Percentiles rank a stretch among this genome's conserved stretches.
Conservation (phyloP, 805 yeast species). For the Kodamaea sagamina region DNA sequence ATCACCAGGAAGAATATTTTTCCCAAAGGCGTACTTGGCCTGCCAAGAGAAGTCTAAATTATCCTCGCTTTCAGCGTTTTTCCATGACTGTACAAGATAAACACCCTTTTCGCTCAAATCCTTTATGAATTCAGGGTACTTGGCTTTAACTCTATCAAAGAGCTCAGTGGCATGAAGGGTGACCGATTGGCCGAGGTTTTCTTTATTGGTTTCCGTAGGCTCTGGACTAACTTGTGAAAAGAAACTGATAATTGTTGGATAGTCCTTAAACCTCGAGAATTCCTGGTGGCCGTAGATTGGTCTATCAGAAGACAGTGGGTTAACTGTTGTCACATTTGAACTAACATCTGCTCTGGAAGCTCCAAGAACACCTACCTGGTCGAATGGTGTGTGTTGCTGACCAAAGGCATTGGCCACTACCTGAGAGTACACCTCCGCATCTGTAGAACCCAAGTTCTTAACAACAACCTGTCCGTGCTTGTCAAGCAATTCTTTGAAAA, state of each 20-base stretch:
- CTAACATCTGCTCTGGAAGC: constrained; percentile 12
- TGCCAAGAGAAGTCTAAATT: constrained; percentile 13
- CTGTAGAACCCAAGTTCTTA: constrained; percentile 11
- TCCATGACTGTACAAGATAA: constrained; percentile 13
- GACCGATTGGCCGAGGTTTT: constrained; percentile 21
- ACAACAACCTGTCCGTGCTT: constrained; percentile 13
- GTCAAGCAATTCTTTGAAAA: constrained; percentile 9
- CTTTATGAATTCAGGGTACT: constrained; percentile 23
- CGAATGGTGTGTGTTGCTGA: constrained; percentile 11
- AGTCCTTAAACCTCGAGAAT: constrained; percentile 22
- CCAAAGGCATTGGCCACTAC: constrained; percentile 9
- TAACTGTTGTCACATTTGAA: constrained; percentile 12
- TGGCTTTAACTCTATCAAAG: constrained; percentile 18
- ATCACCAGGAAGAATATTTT: constrained; percentile 1
- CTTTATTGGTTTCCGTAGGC: constrained; percentile 9
- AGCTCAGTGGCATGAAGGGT: constrained; percentile 24
- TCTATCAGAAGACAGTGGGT: constrained; percentile 13
- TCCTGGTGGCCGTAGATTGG: constrained; percentile 23
- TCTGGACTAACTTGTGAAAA: constrained; percentile 17
- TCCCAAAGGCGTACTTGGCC: constrained; percentile 14
- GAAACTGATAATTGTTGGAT: constrained; percentile 23
- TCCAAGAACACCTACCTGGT: constrained; percentile 14
- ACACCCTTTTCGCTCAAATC: constrained; percentile 17
- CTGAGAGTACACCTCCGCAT: constrained; percentile 10
- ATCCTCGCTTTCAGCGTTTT: constrained; percentile 4